phyloP scores from a whole-genome alignment of 2,329 filamentous ascomycete species.

The Diatrype stigma region DNA sequence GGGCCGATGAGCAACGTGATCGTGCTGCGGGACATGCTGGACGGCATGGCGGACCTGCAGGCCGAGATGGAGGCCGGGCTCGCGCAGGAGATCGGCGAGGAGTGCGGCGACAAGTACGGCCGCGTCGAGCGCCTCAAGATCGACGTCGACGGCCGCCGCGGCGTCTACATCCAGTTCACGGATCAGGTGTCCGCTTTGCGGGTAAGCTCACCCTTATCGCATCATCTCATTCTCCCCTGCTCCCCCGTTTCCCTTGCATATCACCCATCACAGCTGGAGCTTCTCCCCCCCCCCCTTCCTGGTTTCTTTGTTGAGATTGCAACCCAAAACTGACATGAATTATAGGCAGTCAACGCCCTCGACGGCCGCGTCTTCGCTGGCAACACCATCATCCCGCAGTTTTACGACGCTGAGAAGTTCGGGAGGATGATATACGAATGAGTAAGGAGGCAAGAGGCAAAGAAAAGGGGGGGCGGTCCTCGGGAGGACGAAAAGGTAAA shows the following conservation, averaged over 20 bases:
- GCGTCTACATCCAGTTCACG: slow-evolving; percentile 93
- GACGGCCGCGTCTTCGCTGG: slow-evolving; percentile 86
- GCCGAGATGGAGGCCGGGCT: slow-evolving; percentile 72
- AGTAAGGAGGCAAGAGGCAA: slow-evolving; percentile 14
- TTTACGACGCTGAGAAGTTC: slow-evolving; percentile 80
- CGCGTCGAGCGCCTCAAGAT: slow-evolving; percentile 77
- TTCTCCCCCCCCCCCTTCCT: too few relatives aligned
- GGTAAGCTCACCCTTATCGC: slow-evolving; percentile 43
- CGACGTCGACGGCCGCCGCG: slow-evolving; percentile 53
- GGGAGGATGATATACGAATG: slow-evolving; percentile 59
- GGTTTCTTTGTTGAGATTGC: not conserved
- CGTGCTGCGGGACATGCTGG: slow-evolving; percentile 78
- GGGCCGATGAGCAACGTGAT: slow-evolving; percentile 78
- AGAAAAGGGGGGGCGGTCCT: too few relatives aligned
- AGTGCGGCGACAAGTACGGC: slow-evolving; percentile 87
- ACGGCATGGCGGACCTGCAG: slow-evolving; percentile 71
- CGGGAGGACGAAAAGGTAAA: too few relatives aligned
- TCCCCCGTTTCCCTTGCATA: not conserved
- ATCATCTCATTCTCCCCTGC: not conserved
- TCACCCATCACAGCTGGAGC: slow-evolving; percentile 4
- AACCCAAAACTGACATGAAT: slow-evolving; percentile 28
- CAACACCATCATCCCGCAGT: slow-evolving; percentile 75
- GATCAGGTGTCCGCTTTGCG: slow-evolving; percentile 78
- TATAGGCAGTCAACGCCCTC: slow-evolving; percentile 80
- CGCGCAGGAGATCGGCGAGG: slow-evolving; percentile 92